Percentiles rank a stretch among this genome's conserved stretches.
Evolutionary conservation across 352 stramenopile species (phyloP).

Genomic region (Phytopythium chamaehyphon): DNA sequence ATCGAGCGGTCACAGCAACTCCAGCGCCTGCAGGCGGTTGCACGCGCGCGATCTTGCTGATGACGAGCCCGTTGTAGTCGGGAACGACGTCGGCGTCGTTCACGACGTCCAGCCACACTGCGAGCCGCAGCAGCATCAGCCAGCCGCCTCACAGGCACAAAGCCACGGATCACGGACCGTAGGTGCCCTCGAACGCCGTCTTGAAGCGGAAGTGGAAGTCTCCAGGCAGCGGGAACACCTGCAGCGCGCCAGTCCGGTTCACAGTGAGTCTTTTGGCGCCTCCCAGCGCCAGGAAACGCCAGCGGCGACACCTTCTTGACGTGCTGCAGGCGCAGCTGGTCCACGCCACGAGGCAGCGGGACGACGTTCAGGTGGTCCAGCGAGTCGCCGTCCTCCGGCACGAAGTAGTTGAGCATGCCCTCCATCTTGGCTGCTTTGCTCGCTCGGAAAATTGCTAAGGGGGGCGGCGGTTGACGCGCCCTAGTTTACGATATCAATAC

Average conservation of each 20-base stretch:
- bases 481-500: too few relatives aligned
- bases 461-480: too few relatives aligned
- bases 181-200: constrained; percentile 81
- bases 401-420: constrained; percentile 87
- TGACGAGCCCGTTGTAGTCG: constrained; percentile 74
- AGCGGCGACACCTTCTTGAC: constrained; percentile 64
- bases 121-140: constrained; percentile 1
- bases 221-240: constrained; percentile 66
- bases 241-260: constrained; percentile 10
- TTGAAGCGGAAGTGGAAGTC: constrained; percentile 88
- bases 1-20: too few relatives aligned
- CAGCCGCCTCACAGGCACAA: not conserved
- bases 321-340: constrained; percentile 67
- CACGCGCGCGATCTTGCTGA: constrained; percentile 79
- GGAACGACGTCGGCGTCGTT: constrained; percentile 69
- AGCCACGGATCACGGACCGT: constrained; percentile 36
- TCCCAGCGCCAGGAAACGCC: not conserved
- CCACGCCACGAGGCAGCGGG: constrained; percentile 62
- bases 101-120: constrained; percentile 81
- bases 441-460: not conserved
- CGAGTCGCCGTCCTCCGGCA: constrained; percentile 82
- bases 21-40: constrained; percentile 24
- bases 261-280: not conserved
- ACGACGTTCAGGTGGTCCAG: constrained; percentile 85
- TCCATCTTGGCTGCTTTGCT: constrained; percentile 41